Conservation (phyloP, 345 rosid species). For the Aurinia saxatilis region DNA sequence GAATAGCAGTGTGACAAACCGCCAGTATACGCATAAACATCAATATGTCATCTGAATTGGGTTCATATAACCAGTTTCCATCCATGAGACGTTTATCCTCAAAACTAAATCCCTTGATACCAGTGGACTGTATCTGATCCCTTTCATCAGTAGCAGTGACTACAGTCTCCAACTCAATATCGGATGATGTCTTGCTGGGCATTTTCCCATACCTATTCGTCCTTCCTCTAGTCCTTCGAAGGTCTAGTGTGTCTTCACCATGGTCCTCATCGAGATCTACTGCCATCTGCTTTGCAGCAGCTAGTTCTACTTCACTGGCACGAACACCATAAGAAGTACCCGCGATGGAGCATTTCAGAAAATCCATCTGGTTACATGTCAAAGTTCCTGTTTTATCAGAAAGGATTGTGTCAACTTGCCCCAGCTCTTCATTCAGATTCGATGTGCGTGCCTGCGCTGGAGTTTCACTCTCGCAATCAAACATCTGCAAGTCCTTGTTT, state of each 20-base stretch:
- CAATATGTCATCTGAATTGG: conserved; percentile 35
- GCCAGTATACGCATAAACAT: conserved; percentile 66
- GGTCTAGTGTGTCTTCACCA: background rate
- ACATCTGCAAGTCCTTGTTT: conserved; percentile 54
- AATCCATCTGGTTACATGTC: conserved; percentile 85
- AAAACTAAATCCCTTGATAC: conserved; percentile 59
- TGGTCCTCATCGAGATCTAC: conserved; percentile 35
- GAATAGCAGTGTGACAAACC: conserved; percentile 68
- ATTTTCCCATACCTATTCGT: conserved; percentile 13
- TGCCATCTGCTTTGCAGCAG: conserved; percentile 47
- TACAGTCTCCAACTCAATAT: conserved; percentile 76
- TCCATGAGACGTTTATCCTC: conserved; percentile 52
- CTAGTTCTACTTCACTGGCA: conserved; percentile 55
- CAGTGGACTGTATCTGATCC: conserved; percentile 23
- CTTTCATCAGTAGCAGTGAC: conserved; percentile 48
- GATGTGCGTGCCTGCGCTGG: conserved; percentile 67
- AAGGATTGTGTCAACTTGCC: conserved; percentile 69
- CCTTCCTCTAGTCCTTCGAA: conserved; percentile 17
- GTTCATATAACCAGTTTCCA: conserved; percentile 42
- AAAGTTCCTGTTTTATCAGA: conserved; percentile 81
- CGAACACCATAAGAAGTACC: conserved; percentile 55
- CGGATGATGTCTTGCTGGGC: conserved; percentile 32
- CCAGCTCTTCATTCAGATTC: conserved; percentile 70
- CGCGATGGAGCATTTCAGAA: conserved; percentile 71
- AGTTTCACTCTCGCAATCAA: conserved; percentile 47